These are phyloP conservation scores for Peribolospora baueri DNA, from an alignment of 768 basidiomycete genomes.

Conservation along the genomic window DNA sequence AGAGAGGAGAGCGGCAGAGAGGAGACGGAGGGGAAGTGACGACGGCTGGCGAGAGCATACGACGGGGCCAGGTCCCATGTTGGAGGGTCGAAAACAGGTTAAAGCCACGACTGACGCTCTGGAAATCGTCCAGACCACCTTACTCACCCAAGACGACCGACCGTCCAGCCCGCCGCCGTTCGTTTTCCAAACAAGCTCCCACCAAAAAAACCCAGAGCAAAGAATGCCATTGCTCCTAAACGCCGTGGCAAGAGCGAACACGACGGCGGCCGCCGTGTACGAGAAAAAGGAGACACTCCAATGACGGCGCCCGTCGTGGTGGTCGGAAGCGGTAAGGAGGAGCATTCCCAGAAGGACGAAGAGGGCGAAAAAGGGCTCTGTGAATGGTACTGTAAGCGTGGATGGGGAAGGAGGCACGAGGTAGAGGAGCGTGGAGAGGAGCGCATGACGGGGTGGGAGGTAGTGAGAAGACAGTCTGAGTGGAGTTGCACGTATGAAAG, in stretches of 20 bases:
- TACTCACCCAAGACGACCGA: background rate
- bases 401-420: conserved; percentile 61
- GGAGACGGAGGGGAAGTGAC: conserved; percentile 19
- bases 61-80: background rate
- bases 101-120: background rate
- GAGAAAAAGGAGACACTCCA: background rate
- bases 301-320: too few relatives aligned
- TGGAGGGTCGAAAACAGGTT: background rate
- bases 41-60: conserved; percentile 9
- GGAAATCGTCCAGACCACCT: background rate
- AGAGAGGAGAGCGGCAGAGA: conserved; percentile 25
- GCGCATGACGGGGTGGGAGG: conserved; percentile 34
- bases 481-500: conserved; percentile 12
- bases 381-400: conserved; percentile 44
- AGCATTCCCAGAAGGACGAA: conserved; percentile 45
- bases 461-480: conserved; percentile 21
- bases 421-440: conserved; percentile 39
- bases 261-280: conserved; percentile 26
- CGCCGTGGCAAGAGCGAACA: conserved; percentile 36
- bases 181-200: conserved; percentile 42
- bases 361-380: conserved; percentile 65
- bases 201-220: conserved; percentile 43
- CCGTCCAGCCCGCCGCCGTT: conserved; percentile 15
- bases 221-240: conserved; percentile 63
- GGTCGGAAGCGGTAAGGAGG: conserved; percentile 4